phyloP scores from a whole-genome alignment of 2,329 filamentous ascomycete genomes.

The Diplodia corticola region DNA sequence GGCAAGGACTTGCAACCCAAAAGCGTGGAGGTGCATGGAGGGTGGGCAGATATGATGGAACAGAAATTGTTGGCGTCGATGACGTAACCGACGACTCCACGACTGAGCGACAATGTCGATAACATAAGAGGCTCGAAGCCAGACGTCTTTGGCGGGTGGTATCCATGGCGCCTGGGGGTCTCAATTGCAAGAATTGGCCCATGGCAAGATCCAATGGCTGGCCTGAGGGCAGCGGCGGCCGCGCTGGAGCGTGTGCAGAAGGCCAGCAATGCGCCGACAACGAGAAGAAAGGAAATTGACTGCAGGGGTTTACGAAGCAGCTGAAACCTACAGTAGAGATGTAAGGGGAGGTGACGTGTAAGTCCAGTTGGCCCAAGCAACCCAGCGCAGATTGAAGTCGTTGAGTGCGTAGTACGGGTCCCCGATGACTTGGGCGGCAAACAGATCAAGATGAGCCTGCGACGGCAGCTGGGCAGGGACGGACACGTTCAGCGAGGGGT shows the following conservation, averaged over 20 bases:
- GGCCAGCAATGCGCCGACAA: neutral
- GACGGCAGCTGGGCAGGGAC: slow-evolving; percentile 59
- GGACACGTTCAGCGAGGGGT: slow-evolving; percentile 50
- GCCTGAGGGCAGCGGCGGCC: neutral
- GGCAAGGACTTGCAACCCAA: neutral
- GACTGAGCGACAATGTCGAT: neutral
- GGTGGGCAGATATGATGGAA: slow-evolving; percentile 14
- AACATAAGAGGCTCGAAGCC: neutral
- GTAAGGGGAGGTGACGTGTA: slow-evolving; percentile 54
- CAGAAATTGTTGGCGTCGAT: neutral
- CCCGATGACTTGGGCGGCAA: slow-evolving; percentile 54
- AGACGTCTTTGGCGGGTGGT: too few relatives aligned
- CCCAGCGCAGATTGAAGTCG: slow-evolving; percentile 62
- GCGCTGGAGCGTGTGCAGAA: neutral
- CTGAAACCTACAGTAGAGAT: slow-evolving; percentile 4
- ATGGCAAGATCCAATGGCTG: neutral
- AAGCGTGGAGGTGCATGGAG: neutral
- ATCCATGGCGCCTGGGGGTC: neutral
- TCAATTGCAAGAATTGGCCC: slow-evolving; percentile 39
- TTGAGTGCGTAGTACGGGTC: slow-evolving; percentile 58
- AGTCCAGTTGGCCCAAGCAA: slow-evolving; percentile 61
- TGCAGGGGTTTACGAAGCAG: neutral
- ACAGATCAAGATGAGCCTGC: slow-evolving; percentile 61
- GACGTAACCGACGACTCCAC: neutral
- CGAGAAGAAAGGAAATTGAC: neutral